A percentile compares a stretch with the other conserved stretches of the same genome.
These are phyloP conservation scores for Escovopsis weberi DNA, from an alignment of 2,329 filamentous ascomycete genomes.

Conservation along the genomic window DNA sequence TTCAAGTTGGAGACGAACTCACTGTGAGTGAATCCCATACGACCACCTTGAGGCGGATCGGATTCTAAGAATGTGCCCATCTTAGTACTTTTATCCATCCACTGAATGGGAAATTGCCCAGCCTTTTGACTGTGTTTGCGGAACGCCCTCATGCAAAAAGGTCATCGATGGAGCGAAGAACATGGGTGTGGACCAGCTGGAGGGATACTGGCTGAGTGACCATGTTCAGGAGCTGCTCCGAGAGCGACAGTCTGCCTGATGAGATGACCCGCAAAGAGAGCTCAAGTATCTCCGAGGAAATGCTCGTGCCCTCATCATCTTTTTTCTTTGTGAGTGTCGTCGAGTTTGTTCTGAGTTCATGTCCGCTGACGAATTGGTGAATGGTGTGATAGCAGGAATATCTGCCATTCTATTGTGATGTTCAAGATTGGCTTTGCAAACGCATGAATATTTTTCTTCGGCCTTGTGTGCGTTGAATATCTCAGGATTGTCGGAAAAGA, in stretches of 20 bases:
- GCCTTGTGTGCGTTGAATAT: no score
- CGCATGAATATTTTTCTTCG: no score
- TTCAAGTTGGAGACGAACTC: slow-evolving; percentile 41
- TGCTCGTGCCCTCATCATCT: no score
- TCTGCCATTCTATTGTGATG: no score
- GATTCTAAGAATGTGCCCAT: not conserved
- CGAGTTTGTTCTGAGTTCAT: no score
- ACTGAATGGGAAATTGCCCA: slow-evolving; percentile 65
- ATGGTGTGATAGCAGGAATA: no score
- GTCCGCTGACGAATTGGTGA: no score
- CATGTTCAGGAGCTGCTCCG: slow-evolving; percentile 44
- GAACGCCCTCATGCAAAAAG: slow-evolving; percentile 41
- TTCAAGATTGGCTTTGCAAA: no score
- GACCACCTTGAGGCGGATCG: not conserved
- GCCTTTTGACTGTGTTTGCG: slow-evolving; percentile 53
- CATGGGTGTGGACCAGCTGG: slow-evolving; percentile 39
- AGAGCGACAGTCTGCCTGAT: slow-evolving; percentile 13
- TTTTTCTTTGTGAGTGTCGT: no score
- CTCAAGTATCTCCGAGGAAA: not conserved
- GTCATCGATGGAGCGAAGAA: slow-evolving; percentile 48
- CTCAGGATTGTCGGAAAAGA: no score
- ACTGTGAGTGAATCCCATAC: slow-evolving; percentile 25
- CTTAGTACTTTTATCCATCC: slow-evolving; percentile 57
- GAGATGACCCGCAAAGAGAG: no score
- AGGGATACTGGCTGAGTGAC: slow-evolving; percentile 45